Percentiles rank a stretch among this genome's conserved stretches.
Evolutionary conservation across 164 flowering plant genomes (phyloP).

Genomic region (Magnolia kwangsiensis): DNA sequence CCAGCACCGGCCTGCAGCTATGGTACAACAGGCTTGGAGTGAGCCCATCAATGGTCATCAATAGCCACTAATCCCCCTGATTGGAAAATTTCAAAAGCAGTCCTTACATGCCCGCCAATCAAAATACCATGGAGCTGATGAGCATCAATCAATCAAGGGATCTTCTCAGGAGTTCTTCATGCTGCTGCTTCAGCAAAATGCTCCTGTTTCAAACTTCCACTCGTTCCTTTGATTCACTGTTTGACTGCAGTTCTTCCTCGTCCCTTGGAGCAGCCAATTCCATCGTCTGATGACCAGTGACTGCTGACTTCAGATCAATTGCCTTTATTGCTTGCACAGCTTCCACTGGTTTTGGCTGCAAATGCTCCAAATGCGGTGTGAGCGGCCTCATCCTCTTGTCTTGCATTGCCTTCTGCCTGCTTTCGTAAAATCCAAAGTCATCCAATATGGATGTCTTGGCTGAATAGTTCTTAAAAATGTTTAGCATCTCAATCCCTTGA

Average conservation of each 20-base stretch:
- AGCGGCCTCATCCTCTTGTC: conserved; percentile 51
- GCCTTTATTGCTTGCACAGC: not conserved
- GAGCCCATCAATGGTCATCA: not conserved
- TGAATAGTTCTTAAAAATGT: conserved; percentile 54
- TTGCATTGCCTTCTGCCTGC: conserved; percentile 70
- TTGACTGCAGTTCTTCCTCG: conserved; percentile 3
- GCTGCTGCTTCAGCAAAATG: not conserved
- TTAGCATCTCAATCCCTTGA: conserved; percentile 72
- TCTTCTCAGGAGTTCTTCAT: not conserved
- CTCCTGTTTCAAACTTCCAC: not conserved
- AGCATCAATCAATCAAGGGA: not conserved
- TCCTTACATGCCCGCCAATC: not conserved
- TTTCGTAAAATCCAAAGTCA: conserved; percentile 80
- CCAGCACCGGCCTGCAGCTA: not conserved
- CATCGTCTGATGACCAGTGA: not conserved
- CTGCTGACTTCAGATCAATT: conserved; percentile 2
- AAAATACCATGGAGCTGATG: conserved; percentile 1
- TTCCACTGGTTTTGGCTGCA: conserved; percentile 14
- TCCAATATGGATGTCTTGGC: conserved; percentile 72
- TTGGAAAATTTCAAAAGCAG: not conserved
- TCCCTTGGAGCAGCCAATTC: not conserved
- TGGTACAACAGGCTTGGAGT: not conserved
- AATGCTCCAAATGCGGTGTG: conserved; percentile 23
- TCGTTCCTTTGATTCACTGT: conserved; percentile 9
- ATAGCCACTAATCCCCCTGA: not conserved